Evolutionary conservation across 768 basidiomycete genomes (phyloP), one percentile per base, ranked within the genome.

Genomic region (Tricholoma terreum): DNA sequence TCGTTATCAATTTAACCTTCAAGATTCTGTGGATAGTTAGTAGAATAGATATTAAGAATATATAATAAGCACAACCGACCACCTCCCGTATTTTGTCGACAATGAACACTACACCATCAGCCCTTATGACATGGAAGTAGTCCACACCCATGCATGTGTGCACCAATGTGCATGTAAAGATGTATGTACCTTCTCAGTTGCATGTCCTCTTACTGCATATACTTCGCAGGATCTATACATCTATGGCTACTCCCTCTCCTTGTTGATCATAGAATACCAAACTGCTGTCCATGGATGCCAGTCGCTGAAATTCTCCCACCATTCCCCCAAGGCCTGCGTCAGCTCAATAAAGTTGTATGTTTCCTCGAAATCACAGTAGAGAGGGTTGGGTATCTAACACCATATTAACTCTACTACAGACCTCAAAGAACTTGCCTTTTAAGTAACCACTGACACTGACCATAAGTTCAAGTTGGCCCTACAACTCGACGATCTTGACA

Each of bases 381-480:
- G n/a, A n/a, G n/a, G n/a, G n/a, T n/a, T n/a, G n/a, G n/a, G n/a
- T n/a, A n/a, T n/a, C 27, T 5, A 6, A 45, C 43, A 52, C 38
- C 50, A 27, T 52, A 14, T n/a, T n/a, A n/a, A n/a, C n/a, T n/a
- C n/a, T n/a, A n/a, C n/a, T 14, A 21, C 63, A 94, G 94, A 92
- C 62, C 80, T 95, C n/a, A 94, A 93, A 73, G 92, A 97, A 63
- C 85, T 98, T n/a, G 97, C 97, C 0, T 76, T 98, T 55, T 73
- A 86, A 63, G 85, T 98, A 5, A 94, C 95, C 0, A 91, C 84
- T 2, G 97, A 98, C 65, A 80, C 89, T 0, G 96, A 98, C 67
- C 97, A 99, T 76, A 94, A 93, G 67, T 98, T 98, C 62, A 96
- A 99, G 50, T 81, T 98, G 9, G 89, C 94, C 1, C 77, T 98